Evolutionary conservation across 768 basidiomycete genomes (phyloP), one percentile per base, ranked within the genome.

Genomic region (Dioszegia hungarica): DNA sequence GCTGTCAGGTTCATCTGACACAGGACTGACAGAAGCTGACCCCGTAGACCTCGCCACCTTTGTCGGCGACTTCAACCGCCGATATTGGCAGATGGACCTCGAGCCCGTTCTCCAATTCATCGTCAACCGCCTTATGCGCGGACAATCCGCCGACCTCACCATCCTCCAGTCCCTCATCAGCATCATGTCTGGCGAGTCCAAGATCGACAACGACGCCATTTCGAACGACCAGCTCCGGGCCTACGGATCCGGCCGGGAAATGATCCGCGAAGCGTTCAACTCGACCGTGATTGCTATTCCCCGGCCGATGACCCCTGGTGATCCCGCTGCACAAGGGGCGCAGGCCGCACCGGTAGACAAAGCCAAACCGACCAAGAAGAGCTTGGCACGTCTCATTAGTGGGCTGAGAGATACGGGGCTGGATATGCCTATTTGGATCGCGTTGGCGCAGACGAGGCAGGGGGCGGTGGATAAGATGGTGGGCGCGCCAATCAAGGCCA

Each of bases 141-240:
- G 85, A 33, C 85, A 90, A 69, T 83, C 89, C 0, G 71, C 57
- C 37, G 70, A 98, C 67, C 85, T 97, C 40, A 82, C 92, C 20
- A 88, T 98, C 22, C 80, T 99, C n/a, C 84, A 87, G 29, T 91
- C 94, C 68, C 78, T 99, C 48, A 90, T 98, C 48, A 87, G 85
- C 82, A 89, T 90, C 73, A 94, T 97, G 90, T 87, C 91, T 5
- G 91, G 89, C 3, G 89, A 95, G 57, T 87, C 94, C 67, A 90
- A 91, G 3, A 79, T 95, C 48, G 89, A 90, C 0, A 91, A 86
- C 73, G 78, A 67, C 50, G 68, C 68, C n/a, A 59, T 97, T 34
- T 89, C 91, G 0, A 90, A 95, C 59, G 80, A 85, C 0, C 93
- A 98, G 75, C 84, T 98, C 49, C 75, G 81, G 37, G 90, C 90